A percentile compares a stretch with the other conserved stretches of the same genome.
These are phyloP conservation scores for Starmerella asiatica DNA, from an alignment of 805 yeast genomes.

Conservation along the genomic window DNA sequence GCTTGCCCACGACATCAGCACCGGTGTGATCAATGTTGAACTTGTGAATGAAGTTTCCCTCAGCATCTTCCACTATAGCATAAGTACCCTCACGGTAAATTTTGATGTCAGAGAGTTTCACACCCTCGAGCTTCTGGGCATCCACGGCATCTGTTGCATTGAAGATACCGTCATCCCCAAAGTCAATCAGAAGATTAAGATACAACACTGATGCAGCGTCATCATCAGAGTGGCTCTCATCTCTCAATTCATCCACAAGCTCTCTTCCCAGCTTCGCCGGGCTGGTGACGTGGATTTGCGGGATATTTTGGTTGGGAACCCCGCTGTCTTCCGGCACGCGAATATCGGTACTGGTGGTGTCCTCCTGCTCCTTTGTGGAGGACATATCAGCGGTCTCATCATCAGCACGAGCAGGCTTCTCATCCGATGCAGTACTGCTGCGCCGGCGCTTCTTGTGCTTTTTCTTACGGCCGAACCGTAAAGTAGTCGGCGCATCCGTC, in stretches of 20 bases:
- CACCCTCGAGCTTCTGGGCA: constrained; percentile 17
- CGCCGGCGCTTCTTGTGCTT: neutral
- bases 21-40: constrained; percentile 28
- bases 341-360: no score
- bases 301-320: neutral
- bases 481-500: constrained; percentile 35
- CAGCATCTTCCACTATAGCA: constrained; percentile 64
- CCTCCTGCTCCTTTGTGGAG: neutral
- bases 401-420: neutral
- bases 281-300: neutral
- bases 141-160: constrained; percentile 17
- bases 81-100: constrained; percentile 59
- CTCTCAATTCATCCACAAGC: neutral
- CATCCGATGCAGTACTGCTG: neutral
- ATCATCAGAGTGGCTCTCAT: neutral
- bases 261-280: neutral
- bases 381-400: neutral
- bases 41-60: constrained; percentile 66
- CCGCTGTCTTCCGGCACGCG: constrained; percentile 1
- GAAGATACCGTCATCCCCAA: constrained; percentile 9
- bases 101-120: constrained; percentile 22
- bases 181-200: constrained; percentile 13
- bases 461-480: neutral
- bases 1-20: constrained; percentile 13
- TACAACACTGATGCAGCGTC: constrained; percentile 2